These are phyloP conservation scores for Trichoderma cornu-damae DNA, from an alignment of 2,329 filamentous ascomycete genomes.

Conservation along the genomic window DNA sequence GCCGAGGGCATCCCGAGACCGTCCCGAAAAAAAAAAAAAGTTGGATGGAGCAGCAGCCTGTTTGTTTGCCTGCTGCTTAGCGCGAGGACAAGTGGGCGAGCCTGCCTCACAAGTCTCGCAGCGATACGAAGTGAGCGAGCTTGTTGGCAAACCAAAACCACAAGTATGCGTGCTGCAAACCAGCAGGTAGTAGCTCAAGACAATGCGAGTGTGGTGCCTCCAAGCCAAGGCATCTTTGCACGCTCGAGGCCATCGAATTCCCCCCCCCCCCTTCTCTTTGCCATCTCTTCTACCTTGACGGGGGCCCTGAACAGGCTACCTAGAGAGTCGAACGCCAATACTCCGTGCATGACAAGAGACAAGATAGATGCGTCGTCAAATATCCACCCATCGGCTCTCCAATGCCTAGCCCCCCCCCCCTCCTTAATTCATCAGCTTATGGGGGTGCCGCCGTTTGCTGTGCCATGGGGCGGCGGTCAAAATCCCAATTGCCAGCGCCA, in stretches of 20 bases:
- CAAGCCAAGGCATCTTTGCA: not conserved
- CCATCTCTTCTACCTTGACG: not conserved
- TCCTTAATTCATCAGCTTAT: conserved; percentile 1
- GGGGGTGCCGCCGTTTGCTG: not conserved
- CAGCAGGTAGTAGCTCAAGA: not conserved
- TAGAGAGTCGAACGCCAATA: too few species aligned
- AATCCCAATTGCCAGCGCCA: not conserved
- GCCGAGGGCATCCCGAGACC: conserved; percentile 16
- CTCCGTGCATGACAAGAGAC: too few species aligned
- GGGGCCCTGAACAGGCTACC: too few species aligned
- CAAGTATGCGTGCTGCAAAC: not conserved
- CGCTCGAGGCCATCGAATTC: too few species aligned
- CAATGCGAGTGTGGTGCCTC: not conserved
- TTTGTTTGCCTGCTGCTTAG: not conserved
- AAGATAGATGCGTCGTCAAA: too few species aligned
- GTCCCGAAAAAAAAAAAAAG: conserved; percentile 9
- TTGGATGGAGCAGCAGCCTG: not conserved
- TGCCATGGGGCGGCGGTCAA: not conserved
- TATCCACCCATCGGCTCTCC: not conserved
- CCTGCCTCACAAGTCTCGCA: conserved; percentile 4
- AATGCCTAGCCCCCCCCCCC: not conserved
- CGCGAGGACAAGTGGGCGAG: not conserved
- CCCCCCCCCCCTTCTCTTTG: not conserved
- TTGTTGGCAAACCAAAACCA: too few species aligned
- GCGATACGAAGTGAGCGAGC: too few species aligned